A percentile compares a stretch with the other conserved stretches of the same genome.
Evolutionary conservation across 345 rosid genomes (phyloP).

Genomic region (Hypericum perforatum): DNA sequence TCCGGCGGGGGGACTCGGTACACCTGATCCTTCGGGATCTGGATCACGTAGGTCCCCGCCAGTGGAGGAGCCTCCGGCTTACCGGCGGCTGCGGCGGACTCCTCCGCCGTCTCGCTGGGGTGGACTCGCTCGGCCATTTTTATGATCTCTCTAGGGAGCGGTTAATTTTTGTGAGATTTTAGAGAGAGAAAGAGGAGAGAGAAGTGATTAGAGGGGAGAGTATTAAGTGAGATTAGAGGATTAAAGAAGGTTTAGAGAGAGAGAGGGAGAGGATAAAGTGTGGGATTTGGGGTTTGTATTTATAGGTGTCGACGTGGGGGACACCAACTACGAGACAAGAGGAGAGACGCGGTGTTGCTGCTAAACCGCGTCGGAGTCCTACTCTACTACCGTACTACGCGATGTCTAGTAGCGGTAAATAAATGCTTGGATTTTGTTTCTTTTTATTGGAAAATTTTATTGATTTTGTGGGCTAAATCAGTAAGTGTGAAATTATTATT

Average conservation of each 20-base stretch:
- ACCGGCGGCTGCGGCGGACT: slow-evolving; percentile 12
- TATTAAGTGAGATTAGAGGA: neutral
- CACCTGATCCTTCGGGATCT: slow-evolving; percentile 78
- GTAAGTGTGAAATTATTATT: no score
- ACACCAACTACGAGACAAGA: neutral
- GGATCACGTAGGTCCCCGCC: slow-evolving; percentile 67
- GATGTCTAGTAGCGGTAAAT: no score
- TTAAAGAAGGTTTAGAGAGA: neutral
- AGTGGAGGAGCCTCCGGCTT: slow-evolving; percentile 34
- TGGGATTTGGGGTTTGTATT: neutral
- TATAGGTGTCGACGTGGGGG: neutral
- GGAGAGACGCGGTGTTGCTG: no score
- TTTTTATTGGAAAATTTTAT: no score
- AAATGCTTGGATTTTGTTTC: no score
- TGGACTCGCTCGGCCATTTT: slow-evolving; percentile 33
- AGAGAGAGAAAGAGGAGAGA: neutral
- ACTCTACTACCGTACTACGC: no score
- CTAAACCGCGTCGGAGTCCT: no score
- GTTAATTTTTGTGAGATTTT: slow-evolving; percentile 6
- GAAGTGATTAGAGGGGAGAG: neutral
- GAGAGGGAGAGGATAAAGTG: neutral
- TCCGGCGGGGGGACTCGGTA: slow-evolving; percentile 86
- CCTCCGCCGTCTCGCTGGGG: slow-evolving; percentile 16
- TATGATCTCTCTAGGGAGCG: no score
- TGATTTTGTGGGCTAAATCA: no score